phyloP scores from a whole-genome alignment of 2,329 filamentous ascomycete genomes.

The Apiospora rasikravindrae region DNA sequence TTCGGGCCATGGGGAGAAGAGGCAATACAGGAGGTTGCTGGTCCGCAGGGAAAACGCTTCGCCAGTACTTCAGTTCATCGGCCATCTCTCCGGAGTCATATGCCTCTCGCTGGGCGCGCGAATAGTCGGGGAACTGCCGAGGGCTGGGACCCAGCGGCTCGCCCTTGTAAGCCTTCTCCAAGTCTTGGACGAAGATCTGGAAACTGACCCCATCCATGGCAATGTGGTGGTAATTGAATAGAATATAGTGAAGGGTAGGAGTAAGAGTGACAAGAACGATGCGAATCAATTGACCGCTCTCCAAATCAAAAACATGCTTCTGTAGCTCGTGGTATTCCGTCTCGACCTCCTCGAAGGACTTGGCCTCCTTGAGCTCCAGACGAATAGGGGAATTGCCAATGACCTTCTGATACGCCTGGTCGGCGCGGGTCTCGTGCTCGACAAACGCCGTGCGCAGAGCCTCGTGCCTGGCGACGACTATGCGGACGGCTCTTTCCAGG shows the following conservation, averaged over 20 bases:
- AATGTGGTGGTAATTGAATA: slow-evolving; percentile 55
- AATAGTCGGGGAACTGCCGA: not conserved
- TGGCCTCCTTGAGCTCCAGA: not conserved
- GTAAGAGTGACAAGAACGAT: slow-evolving; percentile 42
- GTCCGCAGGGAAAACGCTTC: not conserved
- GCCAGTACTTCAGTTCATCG: not conserved
- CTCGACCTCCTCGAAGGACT: slow-evolving; percentile 33
- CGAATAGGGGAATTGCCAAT: not conserved
- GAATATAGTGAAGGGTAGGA: slow-evolving; percentile 41
- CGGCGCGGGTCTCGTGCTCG: not conserved
- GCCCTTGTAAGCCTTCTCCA: not conserved
- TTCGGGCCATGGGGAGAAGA: not conserved
- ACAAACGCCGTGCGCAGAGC: not conserved
- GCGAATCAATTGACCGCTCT: slow-evolving; percentile 40
- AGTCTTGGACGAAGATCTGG: not conserved
- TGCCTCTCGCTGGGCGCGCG: not conserved
- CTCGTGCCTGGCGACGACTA: not conserved
- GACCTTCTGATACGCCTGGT: slow-evolving; percentile 30
- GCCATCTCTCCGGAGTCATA: not conserved
- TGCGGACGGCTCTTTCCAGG: not conserved
- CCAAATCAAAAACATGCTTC: slow-evolving; percentile 45
- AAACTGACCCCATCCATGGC: slow-evolving; percentile 54
- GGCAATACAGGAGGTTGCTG: not conserved
- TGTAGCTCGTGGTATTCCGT: slow-evolving; percentile 39
- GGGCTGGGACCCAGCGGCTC: not conserved